Percentiles rank a stretch among this genome's conserved stretches.
phyloP scores from a whole-genome alignment of 345 rosid species.

The Pistacia vera region DNA sequence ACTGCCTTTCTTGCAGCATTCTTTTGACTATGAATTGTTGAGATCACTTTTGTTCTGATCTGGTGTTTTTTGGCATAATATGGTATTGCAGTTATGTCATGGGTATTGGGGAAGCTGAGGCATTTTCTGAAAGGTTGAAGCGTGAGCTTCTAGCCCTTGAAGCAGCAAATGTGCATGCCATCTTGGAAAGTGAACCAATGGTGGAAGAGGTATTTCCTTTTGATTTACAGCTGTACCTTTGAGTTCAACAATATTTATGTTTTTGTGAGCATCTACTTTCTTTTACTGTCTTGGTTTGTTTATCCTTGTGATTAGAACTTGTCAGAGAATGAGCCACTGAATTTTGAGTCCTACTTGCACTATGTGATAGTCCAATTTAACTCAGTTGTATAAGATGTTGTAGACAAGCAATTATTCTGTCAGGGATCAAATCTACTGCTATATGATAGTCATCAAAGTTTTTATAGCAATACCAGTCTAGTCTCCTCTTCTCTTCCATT shows the following conservation, averaged over 20 bases:
- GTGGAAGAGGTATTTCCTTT: slow-evolving; percentile 71
- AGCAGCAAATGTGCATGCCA: slow-evolving; percentile 99
- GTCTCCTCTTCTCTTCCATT: slow-evolving; percentile 1
- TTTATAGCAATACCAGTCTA: not conserved
- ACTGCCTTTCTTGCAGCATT: slow-evolving; percentile 1
- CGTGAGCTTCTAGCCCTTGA: slow-evolving; percentile 97
- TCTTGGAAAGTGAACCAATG: slow-evolving; percentile 94
- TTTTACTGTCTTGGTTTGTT: not conserved
- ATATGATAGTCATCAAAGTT: too few relatives aligned
- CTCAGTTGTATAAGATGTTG: not conserved
- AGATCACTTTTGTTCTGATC: not conserved
- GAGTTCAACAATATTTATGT: not conserved
- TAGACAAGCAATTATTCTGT: not conserved
- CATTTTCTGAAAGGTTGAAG: slow-evolving; percentile 96
- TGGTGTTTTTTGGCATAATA: slow-evolving; percentile 14
- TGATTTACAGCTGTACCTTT: not conserved
- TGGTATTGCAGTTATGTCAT: slow-evolving; percentile 77
- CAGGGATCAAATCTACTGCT: not conserved
- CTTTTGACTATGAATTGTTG: not conserved
- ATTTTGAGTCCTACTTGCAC: not conserved
- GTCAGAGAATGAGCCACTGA: not conserved
- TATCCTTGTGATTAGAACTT: not conserved
- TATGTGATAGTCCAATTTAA: not conserved
- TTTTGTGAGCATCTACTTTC: not conserved
- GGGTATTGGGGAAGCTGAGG: slow-evolving; percentile 99